A percentile compares a stretch with the other conserved stretches of the same genome.
Conservation (phyloP, 768 basidiomycete genomes). For the Pulveroboletus ravenelii region DNA sequence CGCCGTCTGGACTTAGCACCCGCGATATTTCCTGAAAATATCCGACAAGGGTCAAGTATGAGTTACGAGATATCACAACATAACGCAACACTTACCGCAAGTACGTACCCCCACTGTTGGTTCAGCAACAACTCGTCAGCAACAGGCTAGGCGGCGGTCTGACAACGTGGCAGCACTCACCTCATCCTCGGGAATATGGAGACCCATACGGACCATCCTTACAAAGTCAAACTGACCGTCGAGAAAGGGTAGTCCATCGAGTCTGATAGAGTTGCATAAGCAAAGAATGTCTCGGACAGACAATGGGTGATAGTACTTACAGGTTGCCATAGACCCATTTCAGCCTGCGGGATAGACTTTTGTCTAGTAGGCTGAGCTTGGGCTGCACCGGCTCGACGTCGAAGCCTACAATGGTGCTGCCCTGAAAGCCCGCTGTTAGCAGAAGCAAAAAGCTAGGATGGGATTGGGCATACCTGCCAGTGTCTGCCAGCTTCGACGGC, state of each 20-base stretch:
- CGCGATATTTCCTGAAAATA: constrained; percentile 57
- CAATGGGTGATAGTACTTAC: constrained; percentile 47
- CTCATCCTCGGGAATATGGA: constrained; percentile 71
- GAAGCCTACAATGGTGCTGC: constrained; percentile 53
- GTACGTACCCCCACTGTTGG: constrained; percentile 56
- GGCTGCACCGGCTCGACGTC: constrained; percentile 58
- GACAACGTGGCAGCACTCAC: constrained; percentile 28
- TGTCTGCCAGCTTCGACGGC: constrained; percentile 59
- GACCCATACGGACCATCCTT: constrained; percentile 56
- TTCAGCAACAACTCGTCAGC: constrained; percentile 17
- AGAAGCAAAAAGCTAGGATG: not conserved
- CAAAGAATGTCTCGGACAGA: not conserved
- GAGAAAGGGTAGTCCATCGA: constrained; percentile 61
- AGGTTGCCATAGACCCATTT: constrained; percentile 67
- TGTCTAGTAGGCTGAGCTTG: constrained; percentile 32
- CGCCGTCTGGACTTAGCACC: constrained; percentile 56
- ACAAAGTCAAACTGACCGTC: constrained; percentile 60
- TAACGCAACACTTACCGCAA: constrained; percentile 45
- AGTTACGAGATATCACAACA: constrained; percentile 12
- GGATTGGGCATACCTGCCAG: constrained; percentile 50
- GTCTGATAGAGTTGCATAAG: constrained; percentile 34
- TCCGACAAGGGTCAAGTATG: constrained; percentile 5
- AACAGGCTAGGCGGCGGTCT: not conserved
- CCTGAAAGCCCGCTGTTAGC: constrained; percentile 31
- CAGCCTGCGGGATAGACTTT: constrained; percentile 45